Base-by-base conservation (phyloP, 2,329 filamentous ascomycete genomes). In the Botrytis hyacinthi region DNA sequence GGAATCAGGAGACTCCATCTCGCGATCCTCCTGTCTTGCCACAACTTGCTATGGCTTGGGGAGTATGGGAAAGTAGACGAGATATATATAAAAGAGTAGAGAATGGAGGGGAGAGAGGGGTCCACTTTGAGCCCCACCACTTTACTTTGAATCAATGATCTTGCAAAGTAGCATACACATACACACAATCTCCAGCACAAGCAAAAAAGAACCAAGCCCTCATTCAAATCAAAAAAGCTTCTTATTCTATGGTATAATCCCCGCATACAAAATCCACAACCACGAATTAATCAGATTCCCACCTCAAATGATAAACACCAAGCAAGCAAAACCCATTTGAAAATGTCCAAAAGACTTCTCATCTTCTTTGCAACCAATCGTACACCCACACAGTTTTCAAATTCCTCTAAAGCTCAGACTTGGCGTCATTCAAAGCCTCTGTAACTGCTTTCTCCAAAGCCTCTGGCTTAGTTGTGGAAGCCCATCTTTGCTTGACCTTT, bases 391-490 rank as follows among this genome's bases (percentile, higher is more conserved):
- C 4, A n/a, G 1, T 10, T 20, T n/a, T 18, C 16, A 3, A 29
- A 26, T 8, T 32, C 59, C 71, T 57, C 2, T 57, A 76, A 72
- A 77, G 71, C 40, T 72, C 74, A 20, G 70, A 73, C 42, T 73
- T 75, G 12, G 44, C 44, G 66, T 78, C 76, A 29, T 57, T 67
- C 72, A 81, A 75, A 85, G 94, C 93, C 78, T 92, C 89, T 79
- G 94, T 82, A 78, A 98, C 95, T 6, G 87, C 84, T 76, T 87
- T 86, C 88, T 95, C 92, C 78, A 99, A 84, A 57, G 84, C 84
- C 85, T 95, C 93, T 0, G 96, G 96, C 87, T 95, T 96, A 74
- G 92, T 94, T 29, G 90, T 92, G 83, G 93, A 95, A 48, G 93
- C 93, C 94, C 94, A 99, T 77, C 96, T 87, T 42, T 88, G 88